Evolutionary conservation across 2,329 filamentous ascomycete species (phyloP).

Genomic region (Ascochyta pisi): DNA sequence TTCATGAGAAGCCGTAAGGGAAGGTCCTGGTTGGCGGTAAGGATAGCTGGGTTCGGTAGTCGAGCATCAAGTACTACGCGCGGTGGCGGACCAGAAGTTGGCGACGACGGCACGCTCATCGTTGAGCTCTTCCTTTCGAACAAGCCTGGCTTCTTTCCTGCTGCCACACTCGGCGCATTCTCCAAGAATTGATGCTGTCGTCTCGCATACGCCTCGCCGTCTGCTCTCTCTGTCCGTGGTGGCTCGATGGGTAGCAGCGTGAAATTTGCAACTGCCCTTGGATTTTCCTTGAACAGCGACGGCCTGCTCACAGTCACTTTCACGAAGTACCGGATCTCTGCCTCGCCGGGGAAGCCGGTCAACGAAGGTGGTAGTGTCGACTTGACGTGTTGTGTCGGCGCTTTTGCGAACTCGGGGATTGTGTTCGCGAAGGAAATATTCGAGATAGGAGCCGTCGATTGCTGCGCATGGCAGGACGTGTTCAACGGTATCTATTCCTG

Average conservation of each 20-base stretch:
- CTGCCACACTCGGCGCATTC: constrained; percentile 31
- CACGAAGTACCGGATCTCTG: constrained; percentile 91
- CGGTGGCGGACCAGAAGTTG: constrained; percentile 41
- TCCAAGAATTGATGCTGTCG: constrained; percentile 68
- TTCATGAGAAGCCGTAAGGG: constrained; percentile 81
- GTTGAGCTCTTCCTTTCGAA: constrained; percentile 57
- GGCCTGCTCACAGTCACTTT: constrained; percentile 95
- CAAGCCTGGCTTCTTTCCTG: constrained; percentile 65
- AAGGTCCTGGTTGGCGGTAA: constrained; percentile 87
- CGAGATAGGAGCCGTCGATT: constrained; percentile 47
- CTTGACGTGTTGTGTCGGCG: constrained; percentile 72
- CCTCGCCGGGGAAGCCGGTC: constrained; percentile 83
- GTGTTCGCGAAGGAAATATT: constrained; percentile 54
- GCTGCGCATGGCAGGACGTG: constrained; percentile 64
- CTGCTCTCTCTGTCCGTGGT: constrained; percentile 70
- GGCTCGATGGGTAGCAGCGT: constrained; percentile 94
- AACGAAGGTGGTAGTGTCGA: constrained; percentile 88
- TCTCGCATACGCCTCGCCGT: constrained; percentile 84
- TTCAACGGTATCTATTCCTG: constrained; percentile 65
- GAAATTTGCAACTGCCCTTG: constrained; percentile 66
- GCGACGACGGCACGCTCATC: constrained; percentile 24
- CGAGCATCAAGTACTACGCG: constrained; percentile 81
- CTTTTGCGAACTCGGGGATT: constrained; percentile 54
- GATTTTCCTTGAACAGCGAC: constrained; percentile 88
- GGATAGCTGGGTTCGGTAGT: constrained; percentile 82